Base-by-base conservation (phyloP, 495 filamentous ascomycete genomes). In the Podospora australis region DNA sequence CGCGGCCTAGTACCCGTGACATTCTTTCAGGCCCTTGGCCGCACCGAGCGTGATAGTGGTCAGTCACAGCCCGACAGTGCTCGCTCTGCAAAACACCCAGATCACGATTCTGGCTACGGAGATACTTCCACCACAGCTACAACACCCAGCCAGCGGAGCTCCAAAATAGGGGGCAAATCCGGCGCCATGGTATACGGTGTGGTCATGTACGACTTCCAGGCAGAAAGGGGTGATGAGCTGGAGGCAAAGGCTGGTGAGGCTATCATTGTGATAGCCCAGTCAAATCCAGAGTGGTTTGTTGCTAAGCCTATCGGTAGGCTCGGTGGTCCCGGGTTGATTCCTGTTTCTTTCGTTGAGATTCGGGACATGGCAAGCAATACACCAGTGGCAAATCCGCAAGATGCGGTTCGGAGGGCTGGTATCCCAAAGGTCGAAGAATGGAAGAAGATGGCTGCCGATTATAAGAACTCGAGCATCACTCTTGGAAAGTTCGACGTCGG, bases 221-320 rank as follows among this genome's bases (percentile, higher is more conserved):
- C 92, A 1, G 94, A 98, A 66, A 77, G 94, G 44, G 87, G 90
- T 2, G 94, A 97, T 55, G 92, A 98, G 66, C 67, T 98, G 53
- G 91, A 96, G 53, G 94, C 94, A 21, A 94, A 92, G 65, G 81
- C 84, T 39, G 94, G 92, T 47, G 92, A 98, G 66, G 86, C 88
- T 28, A 96, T 98, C 59, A 96, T 98, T 48, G 90, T 97, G 22
- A 97, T 97, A 62, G 92, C 92, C 30, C 92, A 96, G 66, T 97
- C 92, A n/a, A 96, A 97, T 58, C 90, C 91, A 28, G 92, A 98
- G 65, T 98, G 92, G 92, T 98, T 96, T 59, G 92, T 98, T 57
- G 94, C 94, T 13, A 98, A 98, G 69, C 94, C 92, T 6, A 98
- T 97, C 59, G 90, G 91, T 44, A 78, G 94, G 55, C 75, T 97